Conservation (phyloP, 2,329 filamentous ascomycete species). For the Ceratocystis harringtonii region DNA sequence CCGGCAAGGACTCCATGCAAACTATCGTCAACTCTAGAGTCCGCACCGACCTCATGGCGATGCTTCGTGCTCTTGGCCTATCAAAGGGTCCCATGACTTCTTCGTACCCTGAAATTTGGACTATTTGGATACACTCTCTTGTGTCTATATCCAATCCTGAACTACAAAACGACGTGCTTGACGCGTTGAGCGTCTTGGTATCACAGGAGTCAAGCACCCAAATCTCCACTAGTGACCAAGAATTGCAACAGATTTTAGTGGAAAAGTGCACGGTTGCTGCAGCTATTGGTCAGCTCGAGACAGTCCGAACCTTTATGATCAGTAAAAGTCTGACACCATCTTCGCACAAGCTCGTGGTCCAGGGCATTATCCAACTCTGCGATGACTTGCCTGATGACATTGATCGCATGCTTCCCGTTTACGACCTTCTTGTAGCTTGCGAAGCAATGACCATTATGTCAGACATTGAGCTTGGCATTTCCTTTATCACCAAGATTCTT, state of each 20-base stretch:
- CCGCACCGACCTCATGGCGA: constrained; percentile 47
- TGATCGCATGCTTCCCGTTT: not conserved
- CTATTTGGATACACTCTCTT: constrained; percentile 29
- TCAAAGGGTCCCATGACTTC: constrained; percentile 21
- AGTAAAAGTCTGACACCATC: not conserved
- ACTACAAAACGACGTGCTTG: constrained; percentile 19
- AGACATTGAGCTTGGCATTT: not conserved
- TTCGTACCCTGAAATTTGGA: constrained; percentile 32
- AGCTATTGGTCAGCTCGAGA: constrained; percentile 21
- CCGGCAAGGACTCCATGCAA: constrained; percentile 21
- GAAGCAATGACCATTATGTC: not conserved
- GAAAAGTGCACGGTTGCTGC: constrained; percentile 28
- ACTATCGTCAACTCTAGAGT: constrained; percentile 49
- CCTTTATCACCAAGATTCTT: not conserved
- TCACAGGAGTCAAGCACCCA: constrained; percentile 29
- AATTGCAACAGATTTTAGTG: constrained; percentile 35
- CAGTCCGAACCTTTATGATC: constrained; percentile 21
- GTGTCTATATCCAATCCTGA: constrained; percentile 22
- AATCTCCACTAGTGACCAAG: constrained; percentile 27
- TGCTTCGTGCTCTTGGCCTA: constrained; percentile 41
- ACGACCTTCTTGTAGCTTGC: not conserved
- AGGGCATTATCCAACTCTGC: not conserved
- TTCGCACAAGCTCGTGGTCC: not conserved
- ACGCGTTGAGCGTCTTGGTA: constrained; percentile 32
- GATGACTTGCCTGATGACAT: not conserved